phyloP scores from a whole-genome alignment of 495 filamentous ascomycete genomes.

The Terfezia claveryi region DNA sequence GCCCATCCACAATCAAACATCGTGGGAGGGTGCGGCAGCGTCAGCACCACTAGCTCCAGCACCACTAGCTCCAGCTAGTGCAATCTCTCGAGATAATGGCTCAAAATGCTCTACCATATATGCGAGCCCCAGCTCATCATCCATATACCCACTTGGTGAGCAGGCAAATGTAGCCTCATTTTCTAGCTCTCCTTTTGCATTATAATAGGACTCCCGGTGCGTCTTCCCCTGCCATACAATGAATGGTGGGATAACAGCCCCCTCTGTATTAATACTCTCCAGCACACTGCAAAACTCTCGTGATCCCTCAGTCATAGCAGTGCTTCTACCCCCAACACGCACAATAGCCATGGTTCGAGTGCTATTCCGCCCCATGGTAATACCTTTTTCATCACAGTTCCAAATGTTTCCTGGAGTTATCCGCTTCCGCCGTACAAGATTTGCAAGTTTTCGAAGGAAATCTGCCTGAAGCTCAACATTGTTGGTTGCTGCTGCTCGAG shows the following conservation, averaged over 20 bases:
- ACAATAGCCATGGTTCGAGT: not conserved
- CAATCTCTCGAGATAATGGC: constrained; percentile 1
- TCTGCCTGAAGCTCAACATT: not conserved
- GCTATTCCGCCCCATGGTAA: not conserved
- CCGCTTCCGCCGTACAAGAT: not conserved
- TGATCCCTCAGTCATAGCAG: not conserved
- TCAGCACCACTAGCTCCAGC: constrained; percentile 1
- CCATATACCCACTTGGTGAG: constrained; percentile 13
- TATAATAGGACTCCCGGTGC: not conserved
- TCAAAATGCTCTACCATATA: constrained; percentile 15
- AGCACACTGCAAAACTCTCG: not conserved
- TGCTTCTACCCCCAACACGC: not conserved
- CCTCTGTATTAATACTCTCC: not conserved
- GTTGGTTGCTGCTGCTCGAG: not conserved
- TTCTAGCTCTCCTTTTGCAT: not conserved
- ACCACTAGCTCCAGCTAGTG: constrained; percentile 3
- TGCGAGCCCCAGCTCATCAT: constrained; percentile 9
- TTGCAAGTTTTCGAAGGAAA: not conserved
- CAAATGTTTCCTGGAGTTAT: not conserved
- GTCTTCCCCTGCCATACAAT: not conserved
- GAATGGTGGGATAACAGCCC: not conserved
- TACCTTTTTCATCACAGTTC: not conserved
- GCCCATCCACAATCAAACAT: constrained; percentile 18
- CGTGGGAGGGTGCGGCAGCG: constrained; percentile 1
- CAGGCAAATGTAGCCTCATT: constrained; percentile 3